phyloP scores from a whole-genome alignment of 2,329 filamentous ascomycete genomes.

The Fusarium xyrophilum region DNA sequence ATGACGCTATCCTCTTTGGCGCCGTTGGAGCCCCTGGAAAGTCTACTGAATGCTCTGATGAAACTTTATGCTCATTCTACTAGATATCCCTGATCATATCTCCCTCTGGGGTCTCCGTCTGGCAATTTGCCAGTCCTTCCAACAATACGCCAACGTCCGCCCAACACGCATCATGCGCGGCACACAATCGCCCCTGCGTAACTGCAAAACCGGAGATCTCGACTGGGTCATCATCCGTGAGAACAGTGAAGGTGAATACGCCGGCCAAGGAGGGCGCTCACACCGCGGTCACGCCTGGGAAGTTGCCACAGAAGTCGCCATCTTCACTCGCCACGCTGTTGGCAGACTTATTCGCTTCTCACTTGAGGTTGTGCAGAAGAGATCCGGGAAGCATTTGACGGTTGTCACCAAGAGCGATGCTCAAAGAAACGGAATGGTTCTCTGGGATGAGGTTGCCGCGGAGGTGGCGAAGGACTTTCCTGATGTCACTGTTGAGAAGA shows the following conservation, averaged over 20 bases:
- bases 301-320: conserved; percentile 65
- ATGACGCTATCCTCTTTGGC: conserved; percentile 69
- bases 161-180: conserved; percentile 68
- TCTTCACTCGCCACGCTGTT: conserved; percentile 67
- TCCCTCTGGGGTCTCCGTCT: conserved; percentile 70
- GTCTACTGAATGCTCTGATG: conserved; percentile 53
- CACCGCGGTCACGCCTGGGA: conserved; percentile 67
- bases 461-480: conserved; percentile 64
- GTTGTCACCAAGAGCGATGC: conserved; percentile 72
- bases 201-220: conserved; percentile 60
- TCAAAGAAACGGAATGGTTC: conserved; percentile 70
- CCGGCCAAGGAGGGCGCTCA: conserved; percentile 68
- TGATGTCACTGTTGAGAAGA: conserved; percentile 68
- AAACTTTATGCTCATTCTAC: neutral
- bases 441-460: conserved; percentile 69
- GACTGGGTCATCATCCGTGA: conserved; percentile 73
- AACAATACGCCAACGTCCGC: conserved; percentile 72
- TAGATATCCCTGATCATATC: conserved; percentile 69
- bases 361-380: conserved; percentile 64
- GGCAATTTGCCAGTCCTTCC: conserved; percentile 68
- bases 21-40: conserved; percentile 65
- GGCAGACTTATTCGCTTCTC: conserved; percentile 68
- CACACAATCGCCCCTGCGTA: conserved; percentile 62
- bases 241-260: conserved; percentile 72
- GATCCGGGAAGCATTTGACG: conserved; percentile 65